phyloP scores from a whole-genome alignment of 1,139 yeast genomes.

The Debaryomyces sp. region DNA sequence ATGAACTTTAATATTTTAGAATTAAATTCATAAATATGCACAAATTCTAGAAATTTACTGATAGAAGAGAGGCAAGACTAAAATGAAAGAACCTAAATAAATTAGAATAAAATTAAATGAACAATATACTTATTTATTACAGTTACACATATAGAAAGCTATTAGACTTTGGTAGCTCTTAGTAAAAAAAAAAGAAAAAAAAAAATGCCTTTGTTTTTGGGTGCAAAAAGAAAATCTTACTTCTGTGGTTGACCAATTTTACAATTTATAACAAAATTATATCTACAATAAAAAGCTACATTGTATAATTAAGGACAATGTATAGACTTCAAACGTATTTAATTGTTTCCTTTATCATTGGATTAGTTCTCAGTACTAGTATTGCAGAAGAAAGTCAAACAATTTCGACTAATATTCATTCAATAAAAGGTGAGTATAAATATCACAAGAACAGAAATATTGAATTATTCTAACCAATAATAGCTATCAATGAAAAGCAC shows the following conservation, averaged over 20 bases:
- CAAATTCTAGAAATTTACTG: background rate
- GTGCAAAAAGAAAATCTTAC: slow-evolving; percentile 1
- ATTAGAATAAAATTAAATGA: background rate
- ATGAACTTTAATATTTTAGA: background rate
- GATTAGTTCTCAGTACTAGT: background rate
- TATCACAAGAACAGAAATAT: background rate
- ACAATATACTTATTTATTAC: background rate
- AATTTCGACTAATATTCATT: background rate
- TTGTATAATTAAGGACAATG: background rate
- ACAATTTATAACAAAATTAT: background rate
- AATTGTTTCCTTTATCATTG: slow-evolving; percentile 1
- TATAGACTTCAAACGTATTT: slow-evolving; percentile 2
- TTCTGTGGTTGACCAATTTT: background rate
- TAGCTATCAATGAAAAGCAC: background rate
- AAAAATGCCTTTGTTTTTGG: background rate
- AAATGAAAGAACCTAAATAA: too few species aligned
- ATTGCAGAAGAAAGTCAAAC: background rate
- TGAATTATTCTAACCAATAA: background rate
- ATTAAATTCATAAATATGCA: background rate
- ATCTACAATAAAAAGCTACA: background rate
- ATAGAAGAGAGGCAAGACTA: background rate
- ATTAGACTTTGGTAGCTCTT: background rate
- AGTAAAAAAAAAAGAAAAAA: background rate
- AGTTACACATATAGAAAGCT: background rate
- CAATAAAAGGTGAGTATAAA: background rate